A percentile compares a stretch with the other conserved stretches of the same genome.
Evolutionary conservation across 768 basidiomycete genomes (phyloP).

Genomic region (Lactifluus volemus): DNA sequence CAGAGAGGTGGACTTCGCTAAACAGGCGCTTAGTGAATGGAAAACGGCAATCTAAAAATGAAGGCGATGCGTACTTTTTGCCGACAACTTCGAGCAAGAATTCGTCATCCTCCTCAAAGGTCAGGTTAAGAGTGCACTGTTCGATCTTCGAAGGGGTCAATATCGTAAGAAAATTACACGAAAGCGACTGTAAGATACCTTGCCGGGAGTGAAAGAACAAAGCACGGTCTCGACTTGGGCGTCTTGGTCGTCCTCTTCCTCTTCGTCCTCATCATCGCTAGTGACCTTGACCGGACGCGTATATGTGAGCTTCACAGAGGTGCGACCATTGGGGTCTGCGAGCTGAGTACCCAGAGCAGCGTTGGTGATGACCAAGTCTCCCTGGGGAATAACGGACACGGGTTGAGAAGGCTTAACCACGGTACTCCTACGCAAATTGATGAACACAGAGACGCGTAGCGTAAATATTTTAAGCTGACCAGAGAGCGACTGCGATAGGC

Average conservation of each 20-base stretch:
- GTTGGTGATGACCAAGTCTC: conserved; percentile 75
- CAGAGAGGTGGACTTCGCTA: conserved; percentile 69
- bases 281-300: conserved; percentile 32
- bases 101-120: conserved; percentile 56
- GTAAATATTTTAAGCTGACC: conserved; percentile 31
- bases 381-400: conserved; percentile 48
- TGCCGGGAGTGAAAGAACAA: conserved; percentile 74
- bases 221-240: conserved; percentile 46
- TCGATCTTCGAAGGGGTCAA: conserved; percentile 47
- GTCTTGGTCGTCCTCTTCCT: conserved; percentile 31
- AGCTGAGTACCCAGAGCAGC: conserved; percentile 71
- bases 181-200: conserved; percentile 36
- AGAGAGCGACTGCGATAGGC: conserved; percentile 56
- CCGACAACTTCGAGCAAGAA: conserved; percentile 66
- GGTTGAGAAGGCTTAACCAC: conserved; percentile 49
- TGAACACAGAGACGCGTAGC: conserved; percentile 8
- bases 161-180: not conserved
- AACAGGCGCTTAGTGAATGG: not conserved
- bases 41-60: not conserved
- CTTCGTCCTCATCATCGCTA: conserved; percentile 40
- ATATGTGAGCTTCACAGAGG: conserved; percentile 61
- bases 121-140: conserved; percentile 61
- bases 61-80: conserved; percentile 55
- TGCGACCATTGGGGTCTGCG: conserved; percentile 48
- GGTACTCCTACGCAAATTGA: conserved; percentile 42